A percentile compares a stretch with the other conserved stretches of the same genome.
Evolutionary conservation across 768 basidiomycete species (phyloP).

Genomic region (Mycena pura): DNA sequence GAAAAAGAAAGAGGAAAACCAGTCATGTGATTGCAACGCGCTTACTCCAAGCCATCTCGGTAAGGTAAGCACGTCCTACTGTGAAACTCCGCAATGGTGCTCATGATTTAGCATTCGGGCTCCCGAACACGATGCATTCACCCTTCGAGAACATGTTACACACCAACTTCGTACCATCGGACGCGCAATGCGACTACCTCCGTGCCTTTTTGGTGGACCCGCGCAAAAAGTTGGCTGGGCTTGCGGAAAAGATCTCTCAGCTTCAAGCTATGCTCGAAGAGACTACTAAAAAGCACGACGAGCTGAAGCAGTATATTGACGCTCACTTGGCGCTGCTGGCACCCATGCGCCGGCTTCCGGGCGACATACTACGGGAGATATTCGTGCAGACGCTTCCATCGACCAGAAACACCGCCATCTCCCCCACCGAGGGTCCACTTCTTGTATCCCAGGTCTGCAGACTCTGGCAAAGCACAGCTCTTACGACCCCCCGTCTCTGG

Average conservation of each 20-base stretch:
- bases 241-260: background rate
- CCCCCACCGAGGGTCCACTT: background rate
- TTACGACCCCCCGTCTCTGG: background rate
- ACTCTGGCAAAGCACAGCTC: background rate
- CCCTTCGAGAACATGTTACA: background rate
- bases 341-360: background rate
- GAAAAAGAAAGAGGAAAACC: too few relatives aligned
- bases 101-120: too few relatives aligned
- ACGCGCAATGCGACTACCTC: background rate
- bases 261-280: background rate
- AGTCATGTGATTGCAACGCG: too few relatives aligned
- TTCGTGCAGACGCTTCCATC: background rate
- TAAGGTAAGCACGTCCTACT: too few relatives aligned
- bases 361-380: background rate
- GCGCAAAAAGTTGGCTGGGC: background rate
- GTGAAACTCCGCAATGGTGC: too few relatives aligned
- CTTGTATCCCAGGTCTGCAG: background rate
- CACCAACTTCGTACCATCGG: constrained; percentile 3
- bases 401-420: background rate
- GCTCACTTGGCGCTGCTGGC: background rate
- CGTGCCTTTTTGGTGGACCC: background rate
- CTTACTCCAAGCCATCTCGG: too few relatives aligned
- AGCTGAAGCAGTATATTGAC: background rate
- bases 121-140: background rate
- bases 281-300: background rate